These are phyloP conservation scores for Hyaloscypha bicolor DNA, from an alignment of 495 filamentous ascomycete species.

Conservation along the genomic window DNA sequence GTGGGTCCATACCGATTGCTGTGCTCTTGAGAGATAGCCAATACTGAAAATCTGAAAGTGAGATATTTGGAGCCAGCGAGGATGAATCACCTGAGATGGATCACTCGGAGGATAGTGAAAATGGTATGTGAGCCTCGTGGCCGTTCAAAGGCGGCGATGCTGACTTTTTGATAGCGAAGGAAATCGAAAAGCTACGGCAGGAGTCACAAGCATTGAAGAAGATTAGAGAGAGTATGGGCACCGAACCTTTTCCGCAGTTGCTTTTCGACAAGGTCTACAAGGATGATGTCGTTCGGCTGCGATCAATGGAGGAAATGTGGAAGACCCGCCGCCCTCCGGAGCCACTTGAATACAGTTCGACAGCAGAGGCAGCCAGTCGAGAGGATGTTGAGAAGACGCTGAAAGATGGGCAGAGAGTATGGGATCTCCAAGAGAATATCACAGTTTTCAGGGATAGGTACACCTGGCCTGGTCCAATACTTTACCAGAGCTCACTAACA, in stretches of 20 bases:
- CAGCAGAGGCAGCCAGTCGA: constrained; percentile 44
- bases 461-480: background rate
- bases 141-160: background rate
- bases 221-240: constrained; percentile 82
- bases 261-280: constrained; percentile 94
- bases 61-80: constrained; percentile 91
- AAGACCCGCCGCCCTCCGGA: constrained; percentile 76
- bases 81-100: constrained; percentile 79
- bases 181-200: constrained; percentile 81
- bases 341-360: constrained; percentile 64
- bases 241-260: constrained; percentile 72
- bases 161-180: constrained; percentile 54
- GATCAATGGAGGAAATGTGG: constrained; percentile 98
- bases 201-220: constrained; percentile 83
- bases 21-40: background rate
- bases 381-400: constrained; percentile 49
- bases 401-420: constrained; percentile 71
- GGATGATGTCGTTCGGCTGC: constrained; percentile 78
- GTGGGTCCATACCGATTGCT: constrained; percentile 35
- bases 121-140: constrained; percentile 48
- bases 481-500: constrained; percentile 20
- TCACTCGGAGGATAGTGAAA: constrained; percentile 75
- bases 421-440: constrained; percentile 81
- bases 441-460: constrained; percentile 82
- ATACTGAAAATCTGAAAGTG: constrained; percentile 40